Conservation (phyloP, 83 land plant species). For the Thuja plicata region DNA sequence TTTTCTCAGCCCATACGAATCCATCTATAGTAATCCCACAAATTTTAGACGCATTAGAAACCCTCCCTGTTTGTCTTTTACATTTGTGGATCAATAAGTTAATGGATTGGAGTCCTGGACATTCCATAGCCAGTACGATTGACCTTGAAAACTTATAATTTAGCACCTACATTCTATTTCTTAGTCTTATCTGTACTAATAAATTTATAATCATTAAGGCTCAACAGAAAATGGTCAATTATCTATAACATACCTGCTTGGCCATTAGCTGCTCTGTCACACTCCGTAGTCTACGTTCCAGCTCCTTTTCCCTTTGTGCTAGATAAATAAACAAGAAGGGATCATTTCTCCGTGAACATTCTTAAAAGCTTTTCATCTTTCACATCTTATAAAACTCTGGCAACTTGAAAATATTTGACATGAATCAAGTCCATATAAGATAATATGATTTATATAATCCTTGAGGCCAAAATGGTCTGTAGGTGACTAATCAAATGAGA, state of each 20-base stretch:
- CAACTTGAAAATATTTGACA: not conserved
- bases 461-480: not conserved
- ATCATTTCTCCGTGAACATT: not conserved
- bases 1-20: not conserved
- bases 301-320: slow-evolving; percentile 49
- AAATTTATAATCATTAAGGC: not conserved
- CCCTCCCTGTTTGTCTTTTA: not conserved
- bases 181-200: not conserved
- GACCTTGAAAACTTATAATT: not conserved
- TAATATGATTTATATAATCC: not conserved
- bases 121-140: too few species aligned
- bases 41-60: not conserved
- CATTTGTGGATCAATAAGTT: not conserved
- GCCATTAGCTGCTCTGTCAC: slow-evolving; percentile 39
- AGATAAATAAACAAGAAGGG: slow-evolving; percentile 12
- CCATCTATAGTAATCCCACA: not conserved
- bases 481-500: not conserved
- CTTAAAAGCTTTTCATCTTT: not conserved
- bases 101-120: not conserved
- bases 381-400: not conserved
- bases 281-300: slow-evolving; percentile 39
- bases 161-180: not conserved
- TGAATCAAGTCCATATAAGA: not conserved
- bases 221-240: not conserved
- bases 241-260: slow-evolving; percentile 32